Evolutionary conservation across 306 rosid genomes (phyloP).

Genomic region (Hippophae tibetana): DNA sequence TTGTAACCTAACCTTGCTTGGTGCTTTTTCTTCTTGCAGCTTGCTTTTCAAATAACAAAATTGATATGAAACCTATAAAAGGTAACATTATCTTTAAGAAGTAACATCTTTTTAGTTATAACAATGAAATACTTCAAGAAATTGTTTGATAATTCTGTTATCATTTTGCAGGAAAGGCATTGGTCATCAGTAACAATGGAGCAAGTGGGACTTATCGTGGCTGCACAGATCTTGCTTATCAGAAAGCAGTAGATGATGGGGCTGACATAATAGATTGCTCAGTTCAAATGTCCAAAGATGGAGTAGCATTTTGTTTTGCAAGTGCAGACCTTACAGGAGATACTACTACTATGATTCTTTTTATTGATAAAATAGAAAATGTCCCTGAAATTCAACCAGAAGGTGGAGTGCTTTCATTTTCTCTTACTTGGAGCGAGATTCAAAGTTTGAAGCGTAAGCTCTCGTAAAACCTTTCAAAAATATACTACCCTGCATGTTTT

Average conservation of each 20-base stretch:
- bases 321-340: slow-evolving; percentile 31
- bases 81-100: slow-evolving; percentile 30
- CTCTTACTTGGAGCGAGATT: slow-evolving; percentile 76
- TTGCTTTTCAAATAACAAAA: slow-evolving; percentile 51
- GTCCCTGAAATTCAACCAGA: slow-evolving; percentile 60
- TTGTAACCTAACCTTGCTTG: slow-evolving; percentile 17
- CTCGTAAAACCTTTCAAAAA: not conserved
- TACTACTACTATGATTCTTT: slow-evolving; percentile 43
- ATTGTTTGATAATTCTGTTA: not conserved
- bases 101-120: not conserved
- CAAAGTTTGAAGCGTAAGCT: slow-evolving; percentile 60
- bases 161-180: slow-evolving; percentile 36
- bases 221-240: slow-evolving; percentile 75
- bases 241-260: slow-evolving; percentile 63
- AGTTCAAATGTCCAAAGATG: slow-evolving; percentile 83
- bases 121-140: not conserved
- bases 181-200: slow-evolving; percentile 65
- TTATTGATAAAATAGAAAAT: slow-evolving; percentile 33
- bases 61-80: slow-evolving; percentile 20
- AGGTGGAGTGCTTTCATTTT: slow-evolving; percentile 71
- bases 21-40: slow-evolving; percentile 34
- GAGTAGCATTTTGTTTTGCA: slow-evolving; percentile 62
- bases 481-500: not conserved
- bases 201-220: slow-evolving; percentile 81
- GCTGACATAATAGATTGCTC: slow-evolving; percentile 87